Evolutionary conservation across 352 stramenopile genomes (phyloP).

Genomic region (Globisporangium splendens): DNA sequence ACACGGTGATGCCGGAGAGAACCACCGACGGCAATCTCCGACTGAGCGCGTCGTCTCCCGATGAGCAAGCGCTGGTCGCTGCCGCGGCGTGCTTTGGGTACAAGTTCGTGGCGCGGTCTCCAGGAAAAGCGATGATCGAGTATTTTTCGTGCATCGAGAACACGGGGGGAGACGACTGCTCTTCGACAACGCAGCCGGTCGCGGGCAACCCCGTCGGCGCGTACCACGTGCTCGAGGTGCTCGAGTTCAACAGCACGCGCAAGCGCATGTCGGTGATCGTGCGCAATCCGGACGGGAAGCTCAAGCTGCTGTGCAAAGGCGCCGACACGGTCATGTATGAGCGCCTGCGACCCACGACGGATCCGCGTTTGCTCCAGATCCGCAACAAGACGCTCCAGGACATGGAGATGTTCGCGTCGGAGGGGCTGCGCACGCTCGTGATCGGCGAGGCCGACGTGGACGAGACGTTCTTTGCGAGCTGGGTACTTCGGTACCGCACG

Average conservation of each 20-base stretch:
- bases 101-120: constrained; percentile 66
- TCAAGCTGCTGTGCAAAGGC: constrained; percentile 86
- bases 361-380: constrained; percentile 40
- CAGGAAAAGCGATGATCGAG: constrained; percentile 74
- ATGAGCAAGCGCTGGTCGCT: constrained; percentile 88
- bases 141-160: constrained; percentile 58
- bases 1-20: constrained; percentile 98
- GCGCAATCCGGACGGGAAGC: constrained; percentile 35
- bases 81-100: constrained; percentile 82
- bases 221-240: constrained; percentile 90
- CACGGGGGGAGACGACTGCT: constrained; percentile 17
- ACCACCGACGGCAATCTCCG: constrained; percentile 80
- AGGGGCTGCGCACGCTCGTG: constrained; percentile 89
- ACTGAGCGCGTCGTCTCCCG: constrained; percentile 89
- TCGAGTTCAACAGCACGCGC: constrained; percentile 94
- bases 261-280: constrained; percentile 96
- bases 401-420: constrained; percentile 86
- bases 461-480: constrained; percentile 52
- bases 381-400: constrained; percentile 74
- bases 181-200: constrained; percentile 26
- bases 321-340: constrained; percentile 90
- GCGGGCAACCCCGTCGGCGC: constrained; percentile 25
- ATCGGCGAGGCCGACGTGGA: constrained; percentile 72
- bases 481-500: constrained; percentile 62
- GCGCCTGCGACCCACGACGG: constrained; percentile 48